These are phyloP conservation scores for Thalassiosira mediterranea DNA, from an alignment of 352 stramenopile genomes.

Conservation along the genomic window DNA sequence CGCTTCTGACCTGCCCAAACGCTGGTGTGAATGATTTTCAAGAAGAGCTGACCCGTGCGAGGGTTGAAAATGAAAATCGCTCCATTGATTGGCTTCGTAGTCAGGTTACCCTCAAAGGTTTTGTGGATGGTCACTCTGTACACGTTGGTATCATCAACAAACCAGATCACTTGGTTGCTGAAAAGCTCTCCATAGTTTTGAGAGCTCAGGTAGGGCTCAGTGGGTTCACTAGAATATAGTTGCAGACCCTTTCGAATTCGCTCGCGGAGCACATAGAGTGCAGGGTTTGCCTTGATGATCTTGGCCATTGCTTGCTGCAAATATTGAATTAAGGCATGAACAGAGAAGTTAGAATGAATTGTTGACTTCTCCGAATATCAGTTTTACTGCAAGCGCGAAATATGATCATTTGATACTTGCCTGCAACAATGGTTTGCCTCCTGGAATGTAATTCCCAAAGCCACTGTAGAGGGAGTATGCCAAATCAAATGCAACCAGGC, in stretches of 20 bases:
- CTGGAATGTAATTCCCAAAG: slow-evolving; percentile 99
- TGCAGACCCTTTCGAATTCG: slow-evolving; percentile 99
- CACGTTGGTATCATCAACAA: slow-evolving; percentile 99
- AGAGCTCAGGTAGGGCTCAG: slow-evolving; percentile 98
- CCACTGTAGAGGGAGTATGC: slow-evolving; percentile 99
- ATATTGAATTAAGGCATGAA: no score
- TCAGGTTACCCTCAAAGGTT: slow-evolving; percentile 99
- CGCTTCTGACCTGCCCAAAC: slow-evolving; percentile 99
- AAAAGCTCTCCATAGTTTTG: slow-evolving; percentile 99
- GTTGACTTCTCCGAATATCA: no score
- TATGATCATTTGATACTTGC: no score
- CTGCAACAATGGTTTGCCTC: slow-evolving; percentile 98
- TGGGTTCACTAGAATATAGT: slow-evolving; percentile 99
- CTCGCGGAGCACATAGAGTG: slow-evolving; percentile 98
- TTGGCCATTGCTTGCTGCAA: slow-evolving; percentile 99
- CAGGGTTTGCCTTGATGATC: slow-evolving; percentile 99
- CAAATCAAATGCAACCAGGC: slow-evolving; percentile 96
- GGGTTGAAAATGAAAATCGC: slow-evolving; percentile 99
- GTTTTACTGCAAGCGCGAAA: no score
- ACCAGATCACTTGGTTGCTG: slow-evolving; percentile 99
- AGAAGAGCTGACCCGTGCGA: slow-evolving; percentile 97
- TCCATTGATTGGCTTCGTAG: slow-evolving; percentile 99
- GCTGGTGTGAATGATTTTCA: slow-evolving; percentile 99
- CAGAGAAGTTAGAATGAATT: no score
- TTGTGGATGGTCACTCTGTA: slow-evolving; percentile 99